Percentiles rank a stretch among this genome's conserved stretches.
Evolutionary conservation across 1,284 basidiomycete genomes (phyloP).

Genomic region (Peniophora sp.): DNA sequence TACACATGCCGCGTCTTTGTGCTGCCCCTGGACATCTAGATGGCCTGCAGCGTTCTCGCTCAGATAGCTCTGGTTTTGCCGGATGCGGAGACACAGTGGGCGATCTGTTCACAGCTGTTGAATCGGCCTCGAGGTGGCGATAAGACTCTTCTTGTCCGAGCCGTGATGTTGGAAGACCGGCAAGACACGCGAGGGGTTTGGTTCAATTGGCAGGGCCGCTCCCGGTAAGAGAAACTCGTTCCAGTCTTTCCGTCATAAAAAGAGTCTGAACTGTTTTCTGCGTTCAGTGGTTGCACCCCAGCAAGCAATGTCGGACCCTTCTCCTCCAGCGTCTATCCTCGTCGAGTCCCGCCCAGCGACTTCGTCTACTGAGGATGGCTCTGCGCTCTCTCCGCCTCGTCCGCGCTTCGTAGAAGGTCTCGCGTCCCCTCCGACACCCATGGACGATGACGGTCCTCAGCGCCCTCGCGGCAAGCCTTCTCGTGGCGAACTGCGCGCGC

Average conservation of each 20-base stretch:
- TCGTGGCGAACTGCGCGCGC: constrained; percentile 6
- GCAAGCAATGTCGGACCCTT: neutral
- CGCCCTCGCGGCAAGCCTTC: neutral
- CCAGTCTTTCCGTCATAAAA: neutral
- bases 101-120: neutral
- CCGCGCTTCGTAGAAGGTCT: neutral
- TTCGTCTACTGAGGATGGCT: neutral
- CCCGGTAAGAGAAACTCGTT: too few species aligned
- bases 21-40: neutral
- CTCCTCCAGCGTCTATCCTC: neutral
- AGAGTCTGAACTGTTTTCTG: neutral
- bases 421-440: neutral
- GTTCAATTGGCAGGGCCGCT: too few species aligned
- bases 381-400: neutral
- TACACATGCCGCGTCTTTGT: too few species aligned
- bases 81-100: neutral
- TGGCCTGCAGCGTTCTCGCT: neutral
- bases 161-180: neutral
- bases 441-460: neutral
- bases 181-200: too few species aligned
- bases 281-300: neutral
- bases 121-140: neutral
- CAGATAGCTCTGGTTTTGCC: neutral
- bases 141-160: neutral
- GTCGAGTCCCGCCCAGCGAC: neutral